A percentile compares a stretch with the other conserved stretches of the same genome.
Conservation (phyloP, 495 filamentous ascomycete species). For the Amphirosellinia nigrospora region DNA sequence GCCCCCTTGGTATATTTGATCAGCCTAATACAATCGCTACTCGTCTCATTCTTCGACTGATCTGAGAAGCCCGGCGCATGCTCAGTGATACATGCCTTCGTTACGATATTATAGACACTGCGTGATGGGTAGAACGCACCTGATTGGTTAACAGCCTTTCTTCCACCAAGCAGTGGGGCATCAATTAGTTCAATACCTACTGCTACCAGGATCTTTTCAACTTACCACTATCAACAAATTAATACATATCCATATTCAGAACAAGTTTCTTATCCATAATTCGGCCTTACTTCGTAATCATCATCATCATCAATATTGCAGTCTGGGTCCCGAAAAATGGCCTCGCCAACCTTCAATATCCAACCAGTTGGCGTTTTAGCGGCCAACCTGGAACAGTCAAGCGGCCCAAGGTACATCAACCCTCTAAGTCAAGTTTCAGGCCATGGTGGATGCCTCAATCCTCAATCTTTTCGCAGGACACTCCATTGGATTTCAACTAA, state of each 20-base stretch:
- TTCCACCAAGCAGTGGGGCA: not conserved
- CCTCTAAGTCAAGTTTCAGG: not conserved
- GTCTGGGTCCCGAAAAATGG: conserved; percentile 37
- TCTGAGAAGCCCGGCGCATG: not conserved
- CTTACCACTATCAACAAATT: not conserved
- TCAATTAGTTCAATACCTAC: not conserved
- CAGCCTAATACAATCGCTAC: not conserved
- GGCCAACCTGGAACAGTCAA: conserved; percentile 68
- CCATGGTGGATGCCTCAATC: not conserved
- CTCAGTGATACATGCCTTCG: not conserved
- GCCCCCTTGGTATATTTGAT: not conserved
- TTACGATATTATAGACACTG: not conserved
- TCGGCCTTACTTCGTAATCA: not conserved
- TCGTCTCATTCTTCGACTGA: not conserved
- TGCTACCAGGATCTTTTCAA: not conserved
- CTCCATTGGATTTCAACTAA: not conserved
- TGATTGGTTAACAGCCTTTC: not conserved
- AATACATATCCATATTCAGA: not conserved
- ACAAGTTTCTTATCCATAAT: not conserved
- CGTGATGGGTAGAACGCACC: not conserved
- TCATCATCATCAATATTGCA: not conserved
- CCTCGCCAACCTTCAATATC: conserved; percentile 57
- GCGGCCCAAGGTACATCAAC: conserved; percentile 65
- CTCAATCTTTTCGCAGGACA: not conserved
- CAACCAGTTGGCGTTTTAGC: conserved; percentile 66